Evolutionary conservation across 352 stramenopile species (phyloP).

Genomic region (Pythium periplocum): DNA sequence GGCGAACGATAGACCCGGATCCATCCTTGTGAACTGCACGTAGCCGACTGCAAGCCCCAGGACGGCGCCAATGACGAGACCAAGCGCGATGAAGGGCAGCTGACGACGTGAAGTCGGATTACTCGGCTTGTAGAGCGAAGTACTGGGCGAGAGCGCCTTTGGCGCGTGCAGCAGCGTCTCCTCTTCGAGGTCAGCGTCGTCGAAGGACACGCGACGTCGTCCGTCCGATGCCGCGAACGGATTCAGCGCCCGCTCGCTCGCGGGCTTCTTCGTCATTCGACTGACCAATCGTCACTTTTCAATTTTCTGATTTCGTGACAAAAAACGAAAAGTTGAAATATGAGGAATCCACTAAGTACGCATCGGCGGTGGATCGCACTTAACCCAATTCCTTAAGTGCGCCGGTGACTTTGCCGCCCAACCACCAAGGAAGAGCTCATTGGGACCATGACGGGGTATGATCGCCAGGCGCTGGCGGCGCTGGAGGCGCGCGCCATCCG

Average conservation of each 20-base stretch:
- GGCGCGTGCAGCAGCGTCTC: neutral
- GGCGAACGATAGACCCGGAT: conserved; percentile 9
- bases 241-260: conserved; percentile 2
- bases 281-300: too few relatives aligned
- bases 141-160: neutral
- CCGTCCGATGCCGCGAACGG: conserved; percentile 2
- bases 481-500: conserved; percentile 65
- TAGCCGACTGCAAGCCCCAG: conserved; percentile 4
- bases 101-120: neutral
- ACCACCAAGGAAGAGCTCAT: too few relatives aligned
- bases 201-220: neutral
- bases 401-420: too few relatives aligned
- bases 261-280: conserved; percentile 7
- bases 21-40: conserved; percentile 3
- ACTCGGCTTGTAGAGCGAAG: conserved; percentile 2
- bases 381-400: too few relatives aligned
- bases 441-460: neutral
- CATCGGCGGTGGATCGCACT: too few relatives aligned
- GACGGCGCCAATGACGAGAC: neutral
- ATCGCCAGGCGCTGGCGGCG: conserved; percentile 31
- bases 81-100: neutral
- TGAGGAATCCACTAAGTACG: too few relatives aligned
- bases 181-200: neutral
- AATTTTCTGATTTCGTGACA: too few relatives aligned
- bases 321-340: too few relatives aligned